phyloP scores from a whole-genome alignment of 2,329 filamentous ascomycete genomes.

The Monosporascus sp. region DNA sequence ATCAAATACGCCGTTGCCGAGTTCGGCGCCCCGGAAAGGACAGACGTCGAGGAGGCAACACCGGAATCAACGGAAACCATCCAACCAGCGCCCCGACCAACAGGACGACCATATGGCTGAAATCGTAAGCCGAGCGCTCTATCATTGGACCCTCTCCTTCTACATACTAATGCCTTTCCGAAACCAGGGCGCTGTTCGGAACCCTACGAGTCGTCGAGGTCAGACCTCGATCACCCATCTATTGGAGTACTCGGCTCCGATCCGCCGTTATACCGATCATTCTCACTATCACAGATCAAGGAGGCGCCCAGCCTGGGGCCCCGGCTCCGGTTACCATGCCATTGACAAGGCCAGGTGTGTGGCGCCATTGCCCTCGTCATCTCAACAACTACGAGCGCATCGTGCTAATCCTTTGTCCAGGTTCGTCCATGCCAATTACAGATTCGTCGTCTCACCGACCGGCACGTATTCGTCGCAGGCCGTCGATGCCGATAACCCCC shows the following conservation, averaged over 20 bases:
- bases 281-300: conserved; percentile 49
- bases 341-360: conserved; percentile 80
- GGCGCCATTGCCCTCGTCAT: neutral
- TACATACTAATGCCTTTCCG: conserved; percentile 11
- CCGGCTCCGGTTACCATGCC: conserved; percentile 84
- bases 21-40: conserved; percentile 60
- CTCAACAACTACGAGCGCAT: neutral
- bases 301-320: conserved; percentile 72
- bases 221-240: conserved; percentile 97
- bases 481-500: conserved; percentile 77
- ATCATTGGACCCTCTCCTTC: neutral
- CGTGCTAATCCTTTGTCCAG: conserved; percentile 33
- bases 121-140: conserved; percentile 43
- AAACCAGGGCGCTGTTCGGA: conserved; percentile 44
- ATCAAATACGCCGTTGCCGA: conserved; percentile 27
- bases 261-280: conserved; percentile 61
- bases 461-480: conserved; percentile 77
- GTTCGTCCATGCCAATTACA: conserved; percentile 94
- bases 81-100: conserved; percentile 47
- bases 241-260: conserved; percentile 82
- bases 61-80: conserved; percentile 71
- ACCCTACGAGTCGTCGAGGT: conserved; percentile 68
- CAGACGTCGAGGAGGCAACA: conserved; percentile 78
- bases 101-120: conserved; percentile 86
- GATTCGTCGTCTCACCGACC: conserved; percentile 85